phyloP scores from a whole-genome alignment of 441 rosid genomes.

The Erysimum cheiri region DNA sequence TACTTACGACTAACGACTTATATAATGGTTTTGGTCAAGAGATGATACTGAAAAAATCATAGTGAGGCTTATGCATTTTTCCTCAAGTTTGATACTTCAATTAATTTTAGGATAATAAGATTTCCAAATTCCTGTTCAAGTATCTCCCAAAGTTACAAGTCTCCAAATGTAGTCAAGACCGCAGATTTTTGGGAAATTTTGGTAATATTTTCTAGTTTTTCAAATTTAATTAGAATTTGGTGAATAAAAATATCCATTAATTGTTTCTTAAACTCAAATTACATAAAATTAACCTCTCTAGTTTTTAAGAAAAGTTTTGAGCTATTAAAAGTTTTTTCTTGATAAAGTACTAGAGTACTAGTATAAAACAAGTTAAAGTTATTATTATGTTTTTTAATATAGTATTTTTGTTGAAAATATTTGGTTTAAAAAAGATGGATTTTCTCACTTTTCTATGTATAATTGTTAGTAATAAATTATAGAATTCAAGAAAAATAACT shows the following conservation, averaged over 20 bases:
- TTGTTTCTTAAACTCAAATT: no score
- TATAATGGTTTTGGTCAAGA: slow-evolving; percentile 2
- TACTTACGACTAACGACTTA: slow-evolving; percentile 1
- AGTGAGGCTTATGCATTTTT: not conserved
- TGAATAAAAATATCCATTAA: no score
- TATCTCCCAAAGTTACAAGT: not conserved
- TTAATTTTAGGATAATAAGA: not conserved
- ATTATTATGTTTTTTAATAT: no score
- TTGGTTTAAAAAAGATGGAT: no score
- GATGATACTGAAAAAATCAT: not conserved
- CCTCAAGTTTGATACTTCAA: not conserved
- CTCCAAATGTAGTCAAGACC: not conserved
- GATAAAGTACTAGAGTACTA: no score
- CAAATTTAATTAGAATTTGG: no score
- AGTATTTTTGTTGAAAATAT: no score
- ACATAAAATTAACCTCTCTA: not conserved
- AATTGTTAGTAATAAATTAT: no score
- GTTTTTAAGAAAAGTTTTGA: not conserved
- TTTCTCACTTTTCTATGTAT: no score
- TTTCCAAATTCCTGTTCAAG: not conserved
- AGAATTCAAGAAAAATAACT: no score
- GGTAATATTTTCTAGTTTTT: not conserved
- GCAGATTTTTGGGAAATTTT: not conserved
- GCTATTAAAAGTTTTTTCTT: not conserved
- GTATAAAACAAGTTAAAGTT: not conserved